Conservation (phyloP, 2,329 filamentous ascomycete species). For the Xylaria polymorpha region DNA sequence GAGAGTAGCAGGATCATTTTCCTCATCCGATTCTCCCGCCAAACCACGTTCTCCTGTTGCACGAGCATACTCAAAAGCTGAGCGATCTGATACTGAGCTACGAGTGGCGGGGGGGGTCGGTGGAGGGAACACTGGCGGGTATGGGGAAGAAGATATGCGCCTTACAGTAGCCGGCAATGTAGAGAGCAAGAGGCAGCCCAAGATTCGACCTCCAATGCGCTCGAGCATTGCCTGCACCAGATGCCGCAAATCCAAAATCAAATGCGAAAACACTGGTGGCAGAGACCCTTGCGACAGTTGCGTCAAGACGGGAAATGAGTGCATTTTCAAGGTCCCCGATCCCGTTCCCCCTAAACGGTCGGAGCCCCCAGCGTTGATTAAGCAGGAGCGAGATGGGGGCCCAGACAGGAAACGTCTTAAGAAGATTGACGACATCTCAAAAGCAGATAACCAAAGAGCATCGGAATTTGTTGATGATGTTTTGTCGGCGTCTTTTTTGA, state of each 20-base stretch:
- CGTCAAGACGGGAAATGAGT: slow-evolving; percentile 76
- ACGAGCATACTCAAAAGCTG: slow-evolving; percentile 44
- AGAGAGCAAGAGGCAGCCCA: slow-evolving; percentile 57
- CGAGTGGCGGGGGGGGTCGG: slow-evolving; percentile 40
- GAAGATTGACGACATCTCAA: slow-evolving; percentile 58
- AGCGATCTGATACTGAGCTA: slow-evolving; percentile 45
- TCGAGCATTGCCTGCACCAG: slow-evolving; percentile 82
- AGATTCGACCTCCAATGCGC: slow-evolving; percentile 69
- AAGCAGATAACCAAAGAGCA: slow-evolving; percentile 53
- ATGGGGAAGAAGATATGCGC: slow-evolving; percentile 50
- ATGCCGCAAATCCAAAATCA: slow-evolving; percentile 85
- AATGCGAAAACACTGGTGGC: slow-evolving; percentile 83
- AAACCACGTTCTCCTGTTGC: slow-evolving; percentile 46
- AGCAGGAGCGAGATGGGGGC: slow-evolving; percentile 56
- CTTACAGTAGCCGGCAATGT: slow-evolving; percentile 50
- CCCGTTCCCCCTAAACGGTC: slow-evolving; percentile 57
- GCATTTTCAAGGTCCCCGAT: slow-evolving; percentile 71
- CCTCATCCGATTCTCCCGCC: slow-evolving; percentile 47
- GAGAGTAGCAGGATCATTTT: slow-evolving; percentile 52
- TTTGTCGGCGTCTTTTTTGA: slow-evolving; percentile 71
- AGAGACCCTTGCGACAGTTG: slow-evolving; percentile 80
- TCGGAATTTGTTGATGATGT: slow-evolving; percentile 65
- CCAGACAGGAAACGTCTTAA: slow-evolving; percentile 63
- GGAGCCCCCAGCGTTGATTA: slow-evolving; percentile 53
- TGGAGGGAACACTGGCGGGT: slow-evolving; percentile 42